Base-by-base conservation (phyloP, 2,329 filamentous ascomycete species). In the Aschersonia sp. region DNA sequence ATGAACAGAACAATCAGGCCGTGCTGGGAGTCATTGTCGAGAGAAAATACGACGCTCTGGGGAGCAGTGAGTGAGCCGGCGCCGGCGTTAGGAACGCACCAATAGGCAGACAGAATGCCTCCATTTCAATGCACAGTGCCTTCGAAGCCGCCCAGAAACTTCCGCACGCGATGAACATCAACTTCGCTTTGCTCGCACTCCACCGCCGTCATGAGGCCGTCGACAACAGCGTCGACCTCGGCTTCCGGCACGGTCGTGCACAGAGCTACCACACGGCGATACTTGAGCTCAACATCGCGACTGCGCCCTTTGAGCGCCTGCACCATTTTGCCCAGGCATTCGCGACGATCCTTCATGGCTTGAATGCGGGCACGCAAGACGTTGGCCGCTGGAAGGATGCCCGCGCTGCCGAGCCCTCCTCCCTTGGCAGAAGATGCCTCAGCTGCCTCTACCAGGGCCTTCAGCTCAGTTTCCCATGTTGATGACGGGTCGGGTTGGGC, bases 281-380 rank as follows among this genome's bases (percentile, higher is more conserved):
- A 95, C 64, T 92, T 87, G 54, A 83, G 73, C 58, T 95, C 90
- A 4, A 94, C 73, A 47, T 95, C 88, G 5, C 81, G 82, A 55
- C 87, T 90, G 50, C 85, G 81, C 32, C 83, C 81, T 60, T 87
- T 83, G 7, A 98, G 73, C 5, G 76, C 76, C 14, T 76, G 74
- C 2, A 87, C 81, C 55, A 83, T 78, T 45, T 78, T 76, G 47
- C 77, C 70, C 10, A 92, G 78, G 14, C 74, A 70, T 41, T 75
- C 71, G 43, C 87, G 87, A 44, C 87, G 81, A 10, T 70, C 68
- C 48, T 77, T 73, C 50, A 95, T 83, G 4, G 85, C 84, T 41
- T 77, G 74, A 22, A 88, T 69, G 6, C 83, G 73, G 35, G 84
- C 80, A 31, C 76, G 75, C 31, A 97, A 68, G 2, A 81, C 65